Evolutionary conservation across 1,284 basidiomycete genomes (phyloP), one percentile per base, ranked within the genome.

Genomic region (Trichosporon sp.): DNA sequence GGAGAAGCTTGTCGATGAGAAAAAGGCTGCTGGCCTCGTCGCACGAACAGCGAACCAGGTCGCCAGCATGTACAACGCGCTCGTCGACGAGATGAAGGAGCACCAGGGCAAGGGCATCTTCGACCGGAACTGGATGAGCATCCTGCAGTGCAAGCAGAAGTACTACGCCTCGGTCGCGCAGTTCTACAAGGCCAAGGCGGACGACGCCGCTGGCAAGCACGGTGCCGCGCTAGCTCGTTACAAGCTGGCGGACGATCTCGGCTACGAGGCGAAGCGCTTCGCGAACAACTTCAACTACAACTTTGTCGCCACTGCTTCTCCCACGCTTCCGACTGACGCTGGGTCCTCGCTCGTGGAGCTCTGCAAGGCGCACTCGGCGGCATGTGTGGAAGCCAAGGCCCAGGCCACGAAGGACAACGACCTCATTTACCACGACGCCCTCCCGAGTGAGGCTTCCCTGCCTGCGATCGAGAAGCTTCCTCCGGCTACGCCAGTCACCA

Each of bases 81-180:
- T 98, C 4, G 87, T 87, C 2, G 96, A 98, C 74, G 94, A 98
- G 76, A 91, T 93, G 59, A 96, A 96, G 80, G 96, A 98, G 79
- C 96, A 96, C 78, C 91, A 94, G 86, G 93, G 92, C 11, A 97
- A 97, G 81, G 93, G 93, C 3, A 91, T 98, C 71, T 93, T 98
- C 80, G 94, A 98, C 79, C 86, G 94, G n/a, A 93, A 94, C 77
- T 99, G 96, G 96, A 88, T 94, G 63, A 78, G 76, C 64, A 73
- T 84, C 26, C 66, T 78, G 6, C 78, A 95, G 90, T 91, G 92
- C 80, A 99, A 99, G 85, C 87, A 92, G 11, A 97, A 95, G 85
- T 89, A 94, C 79, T 96, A 97, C 79, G 86, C 88, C 0, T 96
- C 95, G 0, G 84, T 97, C 7, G 88, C 93, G 0, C 94, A 98